These are phyloP conservation scores for Trichoderma hamatum DNA, from an alignment of 2,329 filamentous ascomycete species.

Conservation along the genomic window DNA sequence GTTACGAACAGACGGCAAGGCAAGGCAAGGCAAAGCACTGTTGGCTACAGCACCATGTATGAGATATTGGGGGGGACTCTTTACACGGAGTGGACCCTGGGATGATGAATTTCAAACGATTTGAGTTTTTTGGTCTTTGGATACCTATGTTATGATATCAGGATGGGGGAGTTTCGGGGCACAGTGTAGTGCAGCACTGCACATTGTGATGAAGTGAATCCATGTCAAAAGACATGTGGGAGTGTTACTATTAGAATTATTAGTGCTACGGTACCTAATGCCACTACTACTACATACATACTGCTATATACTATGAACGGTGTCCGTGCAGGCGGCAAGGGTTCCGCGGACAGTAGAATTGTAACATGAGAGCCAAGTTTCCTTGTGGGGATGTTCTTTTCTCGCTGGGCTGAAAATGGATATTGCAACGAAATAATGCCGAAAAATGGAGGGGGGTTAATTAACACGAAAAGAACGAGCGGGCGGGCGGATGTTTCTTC, in stretches of 20 bases:
- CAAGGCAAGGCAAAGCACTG: background rate
- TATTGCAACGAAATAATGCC: slow-evolving; percentile 24
- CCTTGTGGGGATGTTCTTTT: slow-evolving; percentile 14
- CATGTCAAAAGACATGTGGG: background rate
- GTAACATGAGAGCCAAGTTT: background rate
- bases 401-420: slow-evolving; percentile 13
- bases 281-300: background rate
- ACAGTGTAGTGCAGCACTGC: background rate
- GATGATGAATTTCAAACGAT: background rate
- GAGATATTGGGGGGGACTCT: background rate
- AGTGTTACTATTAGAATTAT: background rate
- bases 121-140: background rate
- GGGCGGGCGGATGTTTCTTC: background rate
- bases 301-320: background rate
- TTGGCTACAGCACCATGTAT: background rate
- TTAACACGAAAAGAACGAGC: background rate
- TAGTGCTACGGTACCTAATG: too few relatives aligned
- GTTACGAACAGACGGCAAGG: background rate
- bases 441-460: background rate
- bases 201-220: background rate
- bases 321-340: background rate
- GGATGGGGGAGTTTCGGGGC: background rate
- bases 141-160: slow-evolving; percentile 7
- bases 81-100: background rate
- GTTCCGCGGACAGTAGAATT: background rate